phyloP scores from a whole-genome alignment of 2,329 filamentous ascomycete species.

The Trichophyton simii region DNA sequence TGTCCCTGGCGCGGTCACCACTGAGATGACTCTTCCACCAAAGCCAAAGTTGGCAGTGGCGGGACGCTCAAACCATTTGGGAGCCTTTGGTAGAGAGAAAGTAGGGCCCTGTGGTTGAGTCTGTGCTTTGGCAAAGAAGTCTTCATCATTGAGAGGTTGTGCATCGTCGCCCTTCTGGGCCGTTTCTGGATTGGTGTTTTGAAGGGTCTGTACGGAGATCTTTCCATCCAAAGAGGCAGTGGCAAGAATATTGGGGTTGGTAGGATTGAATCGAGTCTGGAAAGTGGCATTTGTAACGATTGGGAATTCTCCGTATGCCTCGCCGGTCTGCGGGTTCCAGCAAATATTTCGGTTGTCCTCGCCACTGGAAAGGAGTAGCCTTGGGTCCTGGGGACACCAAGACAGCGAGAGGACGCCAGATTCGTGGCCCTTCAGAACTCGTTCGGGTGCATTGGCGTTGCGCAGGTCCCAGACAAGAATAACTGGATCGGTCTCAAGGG shows the following conservation, averaged over 20 bases:
- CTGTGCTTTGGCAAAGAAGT: slow-evolving; percentile 92
- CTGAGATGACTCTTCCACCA: slow-evolving; percentile 82
- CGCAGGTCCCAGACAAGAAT: slow-evolving; percentile 90
- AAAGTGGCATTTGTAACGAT: slow-evolving; percentile 99
- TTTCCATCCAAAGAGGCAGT: slow-evolving; percentile 97
- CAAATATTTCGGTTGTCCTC: slow-evolving; percentile 93
- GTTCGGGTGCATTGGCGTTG: slow-evolving; percentile 88
- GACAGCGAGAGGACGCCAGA: slow-evolving; percentile 86
- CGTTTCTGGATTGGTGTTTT: slow-evolving; percentile 76
- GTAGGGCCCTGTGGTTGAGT: slow-evolving; percentile 80
- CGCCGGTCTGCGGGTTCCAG: slow-evolving; percentile 90
- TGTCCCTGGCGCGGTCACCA: slow-evolving; percentile 49
- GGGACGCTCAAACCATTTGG: slow-evolving; percentile 80
- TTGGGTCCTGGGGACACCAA: slow-evolving; percentile 86
- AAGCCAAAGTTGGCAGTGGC: slow-evolving; percentile 86
- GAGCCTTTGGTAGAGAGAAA: slow-evolving; percentile 74
- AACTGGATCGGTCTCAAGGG: slow-evolving; percentile 74
- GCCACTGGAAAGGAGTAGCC: slow-evolving; percentile 80
- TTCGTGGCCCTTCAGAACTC: slow-evolving; percentile 72
- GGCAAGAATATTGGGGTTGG: slow-evolving; percentile 81
- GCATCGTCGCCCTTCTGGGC: slow-evolving; percentile 51
- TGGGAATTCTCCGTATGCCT: slow-evolving; percentile 80
- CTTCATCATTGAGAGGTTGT: slow-evolving; percentile 69
- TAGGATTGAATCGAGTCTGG: slow-evolving; percentile 83
- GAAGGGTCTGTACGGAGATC: slow-evolving; percentile 83